phyloP scores from a whole-genome alignment of 1,284 basidiomycete genomes.

The Bjerkandera adusta region DNA sequence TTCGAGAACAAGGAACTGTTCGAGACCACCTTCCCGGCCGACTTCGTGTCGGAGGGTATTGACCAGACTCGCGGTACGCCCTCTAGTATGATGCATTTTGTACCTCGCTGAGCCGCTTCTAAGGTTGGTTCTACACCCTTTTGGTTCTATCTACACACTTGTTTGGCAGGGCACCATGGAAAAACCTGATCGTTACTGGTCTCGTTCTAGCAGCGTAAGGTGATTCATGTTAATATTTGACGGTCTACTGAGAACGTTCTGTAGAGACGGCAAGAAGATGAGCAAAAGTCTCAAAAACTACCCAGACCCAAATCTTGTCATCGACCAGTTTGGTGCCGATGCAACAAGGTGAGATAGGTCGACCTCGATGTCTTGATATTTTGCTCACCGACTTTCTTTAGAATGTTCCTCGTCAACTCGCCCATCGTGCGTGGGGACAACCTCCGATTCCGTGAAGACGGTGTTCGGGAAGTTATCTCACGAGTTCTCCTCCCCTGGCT shows the following conservation, averaged over 20 bases:
- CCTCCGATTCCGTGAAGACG: constrained; percentile 96
- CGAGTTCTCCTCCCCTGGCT: constrained; percentile 98
- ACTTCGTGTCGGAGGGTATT: constrained; percentile 97
- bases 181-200: constrained; percentile 96
- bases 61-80: constrained; percentile 79
- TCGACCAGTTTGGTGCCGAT: constrained; percentile 94
- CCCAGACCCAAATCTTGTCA: constrained; percentile 93
- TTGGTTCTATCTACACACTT: constrained; percentile 95
- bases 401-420: constrained; percentile 98
- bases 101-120: too few relatives aligned
- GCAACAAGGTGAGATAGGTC: constrained; percentile 74
- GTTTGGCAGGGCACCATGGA: constrained; percentile 94
- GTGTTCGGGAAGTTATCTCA: constrained; percentile 95
- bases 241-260: background rate
- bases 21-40: constrained; percentile 89
- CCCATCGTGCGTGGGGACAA: constrained; percentile 98
- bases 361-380: background rate
- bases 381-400: constrained; percentile 26
- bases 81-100: background rate
- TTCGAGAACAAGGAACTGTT: constrained; percentile 95
- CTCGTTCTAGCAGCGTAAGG: constrained; percentile 91
- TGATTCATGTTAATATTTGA: background rate
- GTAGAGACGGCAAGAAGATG: constrained; percentile 98
- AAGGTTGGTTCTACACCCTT: constrained; percentile 97
- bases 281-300: constrained; percentile 98